phyloP scores from a whole-genome alignment of 2,329 filamentous ascomycete genomes.

The Verticillium tricorpus region DNA sequence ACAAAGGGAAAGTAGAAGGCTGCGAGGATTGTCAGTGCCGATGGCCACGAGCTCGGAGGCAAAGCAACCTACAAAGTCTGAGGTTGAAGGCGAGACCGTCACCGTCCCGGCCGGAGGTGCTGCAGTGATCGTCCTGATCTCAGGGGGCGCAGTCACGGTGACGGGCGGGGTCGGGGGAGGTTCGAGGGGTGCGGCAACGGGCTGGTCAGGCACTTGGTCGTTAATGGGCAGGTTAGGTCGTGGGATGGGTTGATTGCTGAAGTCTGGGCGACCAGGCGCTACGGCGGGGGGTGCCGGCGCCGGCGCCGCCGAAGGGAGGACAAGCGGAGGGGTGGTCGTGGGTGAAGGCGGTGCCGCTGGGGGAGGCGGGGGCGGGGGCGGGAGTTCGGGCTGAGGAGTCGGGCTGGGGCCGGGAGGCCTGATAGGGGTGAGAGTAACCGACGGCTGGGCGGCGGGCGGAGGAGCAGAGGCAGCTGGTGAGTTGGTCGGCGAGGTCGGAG shows the following conservation, averaged over 20 bases:
- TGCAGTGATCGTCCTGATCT: background rate
- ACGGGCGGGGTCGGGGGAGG: background rate
- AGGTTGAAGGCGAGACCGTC: background rate
- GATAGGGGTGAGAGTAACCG: conserved; percentile 1
- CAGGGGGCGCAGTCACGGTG: background rate
- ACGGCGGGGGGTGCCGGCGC: background rate
- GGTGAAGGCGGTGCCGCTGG: background rate
- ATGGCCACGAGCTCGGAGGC: background rate
- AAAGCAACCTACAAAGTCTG: background rate
- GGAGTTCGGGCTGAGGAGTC: background rate
- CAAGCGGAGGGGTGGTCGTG: background rate
- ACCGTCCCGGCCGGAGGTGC: background rate
- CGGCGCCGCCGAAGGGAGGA: background rate
- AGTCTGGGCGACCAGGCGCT: background rate
- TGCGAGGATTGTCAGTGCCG: background rate
- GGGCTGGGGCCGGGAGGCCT: background rate
- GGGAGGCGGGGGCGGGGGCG: background rate
- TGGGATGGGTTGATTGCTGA: background rate
- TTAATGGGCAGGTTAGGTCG: conserved; percentile 1
- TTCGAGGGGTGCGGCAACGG: background rate
- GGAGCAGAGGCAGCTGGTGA: conserved; percentile 8
- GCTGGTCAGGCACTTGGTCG: background rate
- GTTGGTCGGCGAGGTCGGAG: background rate
- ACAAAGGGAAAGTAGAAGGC: background rate
- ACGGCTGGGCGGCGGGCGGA: background rate